A percentile compares a stretch with the other conserved stretches of the same genome.
phyloP scores from a whole-genome alignment of 2,329 filamentous ascomycete genomes.

The Diaporthe sp. region DNA sequence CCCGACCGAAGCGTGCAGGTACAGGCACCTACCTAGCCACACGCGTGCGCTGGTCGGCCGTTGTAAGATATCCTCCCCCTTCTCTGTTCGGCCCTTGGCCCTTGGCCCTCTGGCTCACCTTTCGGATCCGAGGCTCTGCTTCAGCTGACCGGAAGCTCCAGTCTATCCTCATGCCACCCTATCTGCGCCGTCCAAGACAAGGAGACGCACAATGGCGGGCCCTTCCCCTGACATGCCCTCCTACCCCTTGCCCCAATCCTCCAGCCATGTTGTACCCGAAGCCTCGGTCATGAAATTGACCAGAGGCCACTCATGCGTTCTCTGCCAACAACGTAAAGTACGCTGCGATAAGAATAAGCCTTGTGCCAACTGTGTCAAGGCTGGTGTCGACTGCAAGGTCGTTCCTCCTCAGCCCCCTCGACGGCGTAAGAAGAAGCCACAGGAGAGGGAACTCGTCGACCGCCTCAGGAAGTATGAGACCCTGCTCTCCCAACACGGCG shows the following conservation, averaged over 20 bases:
- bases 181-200: constrained; percentile 22
- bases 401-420: constrained; percentile 67
- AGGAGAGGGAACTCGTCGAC: constrained; percentile 76
- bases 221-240: constrained; percentile 32
- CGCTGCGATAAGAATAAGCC: constrained; percentile 79
- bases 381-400: constrained; percentile 70
- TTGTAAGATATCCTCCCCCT: constrained; percentile 20
- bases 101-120: constrained; percentile 16
- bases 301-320: constrained; percentile 72
- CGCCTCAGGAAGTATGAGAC: constrained; percentile 76
- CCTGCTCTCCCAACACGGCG: constrained; percentile 72
- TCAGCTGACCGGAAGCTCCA: constrained; percentile 28
- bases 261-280: constrained; percentile 44
- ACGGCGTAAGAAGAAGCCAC: constrained; percentile 70
- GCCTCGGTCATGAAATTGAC: constrained; percentile 61
- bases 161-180: constrained; percentile 19
- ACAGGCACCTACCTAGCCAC: constrained; percentile 13
- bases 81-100: constrained; percentile 15
- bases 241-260: constrained; percentile 41
- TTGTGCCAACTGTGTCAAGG: constrained; percentile 75
- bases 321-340: constrained; percentile 81
- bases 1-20: constrained; percentile 25
- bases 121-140: constrained; percentile 36
- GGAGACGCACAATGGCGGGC: constrained; percentile 33
- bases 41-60: neutral